These are phyloP conservation scores for Lachnellula arida DNA, from an alignment of 2,329 filamentous ascomycete species.

Conservation along the genomic window DNA sequence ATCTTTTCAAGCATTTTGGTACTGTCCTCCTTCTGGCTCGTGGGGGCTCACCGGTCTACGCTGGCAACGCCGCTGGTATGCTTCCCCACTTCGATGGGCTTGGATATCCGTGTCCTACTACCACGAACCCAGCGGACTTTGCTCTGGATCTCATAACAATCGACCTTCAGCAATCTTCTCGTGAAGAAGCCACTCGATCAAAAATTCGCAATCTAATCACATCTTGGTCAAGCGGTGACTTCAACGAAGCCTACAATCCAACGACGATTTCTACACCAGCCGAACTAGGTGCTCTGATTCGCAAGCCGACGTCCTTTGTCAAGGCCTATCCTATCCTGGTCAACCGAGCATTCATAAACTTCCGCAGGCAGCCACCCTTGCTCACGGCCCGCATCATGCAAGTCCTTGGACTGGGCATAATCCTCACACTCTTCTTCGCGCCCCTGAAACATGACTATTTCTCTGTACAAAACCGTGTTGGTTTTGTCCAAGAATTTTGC, in stretches of 20 bases:
- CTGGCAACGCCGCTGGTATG: constrained; percentile 60
- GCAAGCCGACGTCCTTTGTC: constrained; percentile 56
- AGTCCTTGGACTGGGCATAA: constrained; percentile 57
- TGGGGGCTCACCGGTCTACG: constrained; percentile 64
- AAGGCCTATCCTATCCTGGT: constrained; percentile 64
- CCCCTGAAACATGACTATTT: constrained; percentile 65
- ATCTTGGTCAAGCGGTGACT: constrained; percentile 44
- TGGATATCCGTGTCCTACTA: constrained; percentile 60
- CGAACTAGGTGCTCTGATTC: constrained; percentile 64
- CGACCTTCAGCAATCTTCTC: constrained; percentile 61
- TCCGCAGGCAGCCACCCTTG: constrained; percentile 60
- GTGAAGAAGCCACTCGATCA: constrained; percentile 58
- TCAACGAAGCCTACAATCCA: constrained; percentile 16
- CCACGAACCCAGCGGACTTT: constrained; percentile 75
- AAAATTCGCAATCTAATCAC: constrained; percentile 58
- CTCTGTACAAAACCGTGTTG: constrained; percentile 67
- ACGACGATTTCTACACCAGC: constrained; percentile 54
- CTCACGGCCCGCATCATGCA: constrained; percentile 63
- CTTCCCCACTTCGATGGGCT: constrained; percentile 56
- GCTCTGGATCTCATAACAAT: constrained; percentile 73
- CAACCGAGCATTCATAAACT: constrained; percentile 63
- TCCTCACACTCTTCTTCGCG: constrained; percentile 66
- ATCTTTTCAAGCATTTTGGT: constrained; percentile 67
- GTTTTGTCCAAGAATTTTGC: constrained; percentile 67
- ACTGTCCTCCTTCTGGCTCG: constrained; percentile 66